Percentiles rank a stretch among this genome's conserved stretches.
Conservation (phyloP, 2,329 filamentous ascomycete species). For the Colletotrichum australisinense region DNA sequence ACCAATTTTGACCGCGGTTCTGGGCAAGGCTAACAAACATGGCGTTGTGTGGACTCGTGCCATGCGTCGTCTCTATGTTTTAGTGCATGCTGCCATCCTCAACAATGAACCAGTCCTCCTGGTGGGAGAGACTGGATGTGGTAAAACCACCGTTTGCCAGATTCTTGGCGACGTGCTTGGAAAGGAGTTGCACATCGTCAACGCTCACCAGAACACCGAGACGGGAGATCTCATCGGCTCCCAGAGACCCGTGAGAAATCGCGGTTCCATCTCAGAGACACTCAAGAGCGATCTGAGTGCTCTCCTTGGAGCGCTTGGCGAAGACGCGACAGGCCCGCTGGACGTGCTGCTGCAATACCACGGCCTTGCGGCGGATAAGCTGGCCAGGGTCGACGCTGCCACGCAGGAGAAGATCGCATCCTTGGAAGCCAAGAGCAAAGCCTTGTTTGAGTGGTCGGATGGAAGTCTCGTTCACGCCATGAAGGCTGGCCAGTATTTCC, state of each 20-base stretch:
- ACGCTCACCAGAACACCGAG: slow-evolving; percentile 98
- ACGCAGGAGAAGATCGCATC: slow-evolving; percentile 59
- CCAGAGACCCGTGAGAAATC: slow-evolving; percentile 90
- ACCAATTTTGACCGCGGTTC: slow-evolving; percentile 64
- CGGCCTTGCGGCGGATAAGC: slow-evolving; percentile 55
- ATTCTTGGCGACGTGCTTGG: slow-evolving; percentile 84
- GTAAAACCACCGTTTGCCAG: slow-evolving; percentile 97
- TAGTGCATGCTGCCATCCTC: slow-evolving; percentile 86
- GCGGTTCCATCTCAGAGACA: slow-evolving; percentile 75
- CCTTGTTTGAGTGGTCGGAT: slow-evolving; percentile 96
- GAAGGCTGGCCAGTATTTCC: slow-evolving; percentile 88
- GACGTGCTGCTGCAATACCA: slow-evolving; percentile 73
- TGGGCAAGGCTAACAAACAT: slow-evolving; percentile 61
- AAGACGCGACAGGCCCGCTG: slow-evolving; percentile 54
- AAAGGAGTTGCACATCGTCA: slow-evolving; percentile 87
- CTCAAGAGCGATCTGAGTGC: slow-evolving; percentile 71
- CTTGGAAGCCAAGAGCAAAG: slow-evolving; percentile 75
- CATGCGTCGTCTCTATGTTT: slow-evolving; percentile 90
- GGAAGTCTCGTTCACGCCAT: slow-evolving; percentile 94
- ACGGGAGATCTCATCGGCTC: slow-evolving; percentile 97
- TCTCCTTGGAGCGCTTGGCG: slow-evolving; percentile 55
- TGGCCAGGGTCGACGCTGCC: slow-evolving; percentile 58
- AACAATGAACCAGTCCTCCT: slow-evolving; percentile 94
- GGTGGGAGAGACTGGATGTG: slow-evolving; percentile 96
- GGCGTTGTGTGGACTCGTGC: slow-evolving; percentile 93